These are phyloP conservation scores for Phytophthora litchii DNA, from an alignment of 352 stramenopile genomes.

Conservation along the genomic window DNA sequence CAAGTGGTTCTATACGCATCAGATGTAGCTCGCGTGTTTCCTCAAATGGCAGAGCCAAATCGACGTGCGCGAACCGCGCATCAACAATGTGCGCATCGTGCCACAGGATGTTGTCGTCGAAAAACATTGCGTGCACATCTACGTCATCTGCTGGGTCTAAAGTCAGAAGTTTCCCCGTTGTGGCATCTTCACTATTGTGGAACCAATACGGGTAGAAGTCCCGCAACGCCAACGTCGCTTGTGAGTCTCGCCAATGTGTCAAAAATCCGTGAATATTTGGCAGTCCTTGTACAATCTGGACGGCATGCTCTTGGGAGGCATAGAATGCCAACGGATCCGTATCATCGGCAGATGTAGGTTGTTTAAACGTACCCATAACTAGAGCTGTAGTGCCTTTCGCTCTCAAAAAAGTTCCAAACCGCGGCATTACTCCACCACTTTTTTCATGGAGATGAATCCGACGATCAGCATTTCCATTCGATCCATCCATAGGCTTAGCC, in stretches of 20 bases:
- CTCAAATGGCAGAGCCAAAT: constrained; percentile 39
- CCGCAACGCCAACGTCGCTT: constrained; percentile 70
- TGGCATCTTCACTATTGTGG: constrained; percentile 48
- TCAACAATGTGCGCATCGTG: constrained; percentile 82
- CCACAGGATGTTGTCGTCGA: constrained; percentile 81
- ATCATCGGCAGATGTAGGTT: constrained; percentile 42
- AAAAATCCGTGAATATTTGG: constrained; percentile 60
- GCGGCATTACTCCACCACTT: constrained; percentile 26
- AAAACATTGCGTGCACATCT: constrained; percentile 63
- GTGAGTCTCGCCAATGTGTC: constrained; percentile 47
- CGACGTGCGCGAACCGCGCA: constrained; percentile 39
- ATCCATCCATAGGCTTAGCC: constrained; percentile 62
- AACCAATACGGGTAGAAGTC: constrained; percentile 87
- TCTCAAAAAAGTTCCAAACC: constrained; percentile 71
- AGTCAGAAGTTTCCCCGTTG: constrained; percentile 63
- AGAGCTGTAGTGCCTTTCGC: constrained; percentile 54
- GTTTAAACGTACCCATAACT: constrained; percentile 76
- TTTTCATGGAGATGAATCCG: constrained; percentile 46
- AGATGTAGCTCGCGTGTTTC: constrained; percentile 51
- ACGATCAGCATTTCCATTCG: constrained; percentile 50
- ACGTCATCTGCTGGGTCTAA: constrained; percentile 37
- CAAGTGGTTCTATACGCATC: constrained; percentile 69
- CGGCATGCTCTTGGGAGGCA: constrained; percentile 2
- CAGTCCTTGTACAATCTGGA: constrained; percentile 44
- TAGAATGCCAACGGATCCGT: constrained; percentile 48